Conservation (phyloP, 2,329 filamentous ascomycete genomes). For the Emergomyces orientalis region DNA sequence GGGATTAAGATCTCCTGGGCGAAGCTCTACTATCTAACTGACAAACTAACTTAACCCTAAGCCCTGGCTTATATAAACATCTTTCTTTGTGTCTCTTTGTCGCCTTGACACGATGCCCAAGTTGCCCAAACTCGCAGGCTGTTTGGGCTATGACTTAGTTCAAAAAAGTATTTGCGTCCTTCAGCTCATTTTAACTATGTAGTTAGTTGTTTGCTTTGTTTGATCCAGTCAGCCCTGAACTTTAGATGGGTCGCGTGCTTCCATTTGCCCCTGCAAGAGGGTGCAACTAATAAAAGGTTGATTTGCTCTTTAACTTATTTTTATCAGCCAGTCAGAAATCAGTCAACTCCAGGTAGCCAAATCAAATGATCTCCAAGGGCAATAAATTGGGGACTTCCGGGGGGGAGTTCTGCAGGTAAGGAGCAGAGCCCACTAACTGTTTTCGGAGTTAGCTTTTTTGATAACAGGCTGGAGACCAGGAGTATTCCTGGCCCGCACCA, state of each 20-base stretch:
- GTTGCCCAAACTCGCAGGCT: neutral
- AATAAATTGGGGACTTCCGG: neutral
- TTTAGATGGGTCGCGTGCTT: neutral
- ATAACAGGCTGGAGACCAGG: neutral
- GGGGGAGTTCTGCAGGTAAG: neutral
- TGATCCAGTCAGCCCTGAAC: neutral
- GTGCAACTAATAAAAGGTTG: too few species aligned
- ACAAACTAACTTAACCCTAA: constrained; percentile 2
- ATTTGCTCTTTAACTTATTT: neutral
- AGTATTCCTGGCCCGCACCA: neutral
- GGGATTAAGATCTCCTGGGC: too few species aligned
- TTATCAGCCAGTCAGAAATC: neutral
- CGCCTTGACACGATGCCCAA: neutral
- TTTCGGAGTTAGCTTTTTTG: neutral
- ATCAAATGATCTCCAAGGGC: neutral
- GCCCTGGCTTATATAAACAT: neutral
- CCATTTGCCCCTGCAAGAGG: too few species aligned
- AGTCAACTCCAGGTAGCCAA: neutral
- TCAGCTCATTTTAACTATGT: neutral
- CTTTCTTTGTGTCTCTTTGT: neutral
- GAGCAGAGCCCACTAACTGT: neutral
- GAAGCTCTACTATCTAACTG: too few species aligned
- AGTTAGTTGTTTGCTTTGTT: neutral
- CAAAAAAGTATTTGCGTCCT: neutral
- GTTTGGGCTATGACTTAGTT: neutral